These are phyloP conservation scores for Aspergillus versicolor DNA, from an alignment of 2,329 filamentous ascomycete genomes.

Conservation along the genomic window DNA sequence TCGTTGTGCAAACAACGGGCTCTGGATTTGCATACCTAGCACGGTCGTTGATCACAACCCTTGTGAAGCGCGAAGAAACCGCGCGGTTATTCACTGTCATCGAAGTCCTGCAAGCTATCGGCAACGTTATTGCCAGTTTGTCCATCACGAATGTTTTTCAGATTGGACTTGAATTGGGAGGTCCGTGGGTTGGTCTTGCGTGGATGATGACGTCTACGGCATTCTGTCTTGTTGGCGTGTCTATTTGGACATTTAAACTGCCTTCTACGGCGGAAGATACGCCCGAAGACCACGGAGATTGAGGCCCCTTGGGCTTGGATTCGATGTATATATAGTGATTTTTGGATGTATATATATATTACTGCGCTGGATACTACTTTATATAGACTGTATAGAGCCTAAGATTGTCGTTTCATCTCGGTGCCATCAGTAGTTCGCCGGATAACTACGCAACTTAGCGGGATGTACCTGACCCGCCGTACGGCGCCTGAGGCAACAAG, in stretches of 20 bases:
- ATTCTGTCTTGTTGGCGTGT: slow-evolving; percentile 31
- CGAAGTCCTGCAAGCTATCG: slow-evolving; percentile 49
- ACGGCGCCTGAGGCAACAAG: slow-evolving; percentile 6
- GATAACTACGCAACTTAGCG: too few relatives aligned
- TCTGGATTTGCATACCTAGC: slow-evolving; percentile 49
- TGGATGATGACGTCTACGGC: slow-evolving; percentile 42
- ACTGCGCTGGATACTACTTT: neutral
- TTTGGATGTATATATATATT: neutral
- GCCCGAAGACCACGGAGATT: neutral
- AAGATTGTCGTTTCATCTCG: too few relatives aligned
- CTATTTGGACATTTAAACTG: slow-evolving; percentile 29
- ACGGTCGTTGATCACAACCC: slow-evolving; percentile 48
- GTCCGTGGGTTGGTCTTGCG: slow-evolving; percentile 49
- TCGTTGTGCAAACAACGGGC: slow-evolving; percentile 50
- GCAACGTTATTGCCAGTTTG: slow-evolving; percentile 49
- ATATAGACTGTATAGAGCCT: neutral
- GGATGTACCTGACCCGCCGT: neutral
- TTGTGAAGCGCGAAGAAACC: slow-evolving; percentile 49
- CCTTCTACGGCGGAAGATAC: slow-evolving; percentile 17
- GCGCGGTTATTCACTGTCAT: slow-evolving; percentile 52
- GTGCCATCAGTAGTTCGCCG: too few relatives aligned
- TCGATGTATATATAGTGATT: neutral
- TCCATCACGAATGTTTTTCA: slow-evolving; percentile 48
- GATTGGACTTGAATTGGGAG: slow-evolving; percentile 47
- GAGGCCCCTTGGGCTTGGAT: neutral